Conservation (phyloP, 2,329 filamentous ascomycete genomes). For the Anthostomella pinea region DNA sequence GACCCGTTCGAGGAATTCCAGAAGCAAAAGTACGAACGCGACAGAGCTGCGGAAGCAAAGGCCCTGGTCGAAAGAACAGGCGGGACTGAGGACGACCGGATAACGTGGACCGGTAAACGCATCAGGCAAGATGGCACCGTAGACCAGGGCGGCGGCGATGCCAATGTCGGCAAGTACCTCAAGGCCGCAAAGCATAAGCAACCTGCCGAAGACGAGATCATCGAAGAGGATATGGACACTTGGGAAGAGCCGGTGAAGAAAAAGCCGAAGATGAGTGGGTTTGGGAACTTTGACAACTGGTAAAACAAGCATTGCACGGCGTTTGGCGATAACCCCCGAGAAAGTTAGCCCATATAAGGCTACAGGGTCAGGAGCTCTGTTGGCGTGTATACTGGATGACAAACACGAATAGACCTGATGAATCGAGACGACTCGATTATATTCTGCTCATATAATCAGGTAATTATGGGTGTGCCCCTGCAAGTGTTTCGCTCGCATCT, state of each 20-base stretch:
- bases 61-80: conserved; percentile 63
- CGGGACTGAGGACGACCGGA: conserved; percentile 80
- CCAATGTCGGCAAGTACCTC: conserved; percentile 76
- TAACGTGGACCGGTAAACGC: conserved; percentile 95
- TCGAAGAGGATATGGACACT: conserved; percentile 59
- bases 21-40: conserved; percentile 66
- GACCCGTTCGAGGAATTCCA: conserved; percentile 96
- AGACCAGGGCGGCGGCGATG: conserved; percentile 40
- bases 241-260: conserved; percentile 75
- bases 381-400: no score
- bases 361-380: no score
- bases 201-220: conserved; percentile 53
- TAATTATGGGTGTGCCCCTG: no score
- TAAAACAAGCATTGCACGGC: conserved; percentile 40
- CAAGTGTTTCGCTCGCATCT: no score
- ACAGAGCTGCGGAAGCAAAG: conserved; percentile 54
- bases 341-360: no score
- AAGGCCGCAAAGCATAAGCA: conserved; percentile 51
- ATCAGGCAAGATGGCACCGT: conserved; percentile 66
- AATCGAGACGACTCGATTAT: no score
- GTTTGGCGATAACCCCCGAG: conserved; percentile 23
- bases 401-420: no score
- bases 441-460: no score
- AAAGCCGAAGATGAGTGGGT: conserved; percentile 75
- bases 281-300: conserved; percentile 95